Base-by-base conservation (phyloP, 768 basidiomycete species). In the Psilocybe tampanensis region DNA sequence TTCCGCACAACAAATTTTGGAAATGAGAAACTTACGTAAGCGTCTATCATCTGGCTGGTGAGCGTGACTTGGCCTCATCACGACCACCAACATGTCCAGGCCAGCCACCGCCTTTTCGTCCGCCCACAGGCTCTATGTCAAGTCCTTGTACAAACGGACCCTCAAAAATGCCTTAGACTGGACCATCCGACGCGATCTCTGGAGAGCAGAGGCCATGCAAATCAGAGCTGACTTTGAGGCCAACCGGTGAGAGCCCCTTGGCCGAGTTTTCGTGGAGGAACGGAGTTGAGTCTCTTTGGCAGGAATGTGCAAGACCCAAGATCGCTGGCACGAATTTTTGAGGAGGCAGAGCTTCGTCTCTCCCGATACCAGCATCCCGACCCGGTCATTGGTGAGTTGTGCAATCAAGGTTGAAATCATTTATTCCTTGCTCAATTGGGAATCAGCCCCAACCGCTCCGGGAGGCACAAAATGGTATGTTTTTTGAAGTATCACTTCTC, bases 401-500 rank as follows among this genome's bases (percentile, higher is more conserved):
- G 15, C 17, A 51, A 39, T 23, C 44, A 32, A 34, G 19, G 34
- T 36, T 9, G 54, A 45, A 36, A 42, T 44, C 5, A 15, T 32
- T 47, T 32, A 49, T 42, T 52, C n/a, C n/a, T n/a, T 59, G 57
- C 57, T 64, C 57, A 61, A 62, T 60, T 49, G 61, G 61, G 36
- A 61, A 39, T 26, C 59, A 98, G 95, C 89, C 56, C 82, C 95
- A 45, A 67, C 82, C 39, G 90, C 86, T 70, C 93, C 94, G 45
- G 94, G 90, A 56, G 95, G 95, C 56, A 94, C 94, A n/a, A 97
- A 96, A 76, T 98, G 95, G 95, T 95, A 66, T 64, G 88, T 83
- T 52, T 43, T 17, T 47, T n/a, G n/a, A n/a, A n/a, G 47, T 8
- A 12, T 61, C 21, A 44, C 44, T 19, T 52, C 26, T 41, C 54